These are phyloP conservation scores for Gonapodya sp. DNA, from an alignment of 192 early-diverging fungal genomes.

Conservation along the genomic window DNA sequence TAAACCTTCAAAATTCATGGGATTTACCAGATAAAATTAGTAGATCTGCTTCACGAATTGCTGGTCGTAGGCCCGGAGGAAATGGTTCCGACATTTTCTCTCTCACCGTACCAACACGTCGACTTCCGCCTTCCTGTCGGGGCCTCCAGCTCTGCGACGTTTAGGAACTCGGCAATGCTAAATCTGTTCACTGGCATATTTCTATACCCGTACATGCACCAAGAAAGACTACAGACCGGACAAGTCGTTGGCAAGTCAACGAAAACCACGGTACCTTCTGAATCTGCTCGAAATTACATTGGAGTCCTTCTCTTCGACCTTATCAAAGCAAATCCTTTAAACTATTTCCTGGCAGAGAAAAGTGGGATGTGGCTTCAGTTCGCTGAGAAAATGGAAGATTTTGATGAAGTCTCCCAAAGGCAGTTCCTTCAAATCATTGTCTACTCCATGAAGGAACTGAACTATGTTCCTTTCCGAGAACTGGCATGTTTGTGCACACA, in stretches of 20 bases:
- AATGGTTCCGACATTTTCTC: background rate
- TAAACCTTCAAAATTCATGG: no score
- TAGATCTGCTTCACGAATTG: background rate
- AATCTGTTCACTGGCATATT: background rate
- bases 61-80: background rate
- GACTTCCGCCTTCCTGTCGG: background rate
- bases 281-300: background rate
- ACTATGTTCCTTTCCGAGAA: slow-evolving; percentile 2
- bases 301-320: background rate
- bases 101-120: background rate
- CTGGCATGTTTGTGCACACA: slow-evolving; percentile 7
- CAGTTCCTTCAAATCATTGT: background rate
- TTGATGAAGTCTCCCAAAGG: background rate
- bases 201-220: background rate
- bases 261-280: background rate
- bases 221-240: background rate
- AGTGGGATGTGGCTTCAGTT: background rate
- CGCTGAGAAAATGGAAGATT: background rate
- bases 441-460: background rate
- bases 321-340: background rate
- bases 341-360: background rate
- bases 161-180: background rate
- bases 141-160: background rate
- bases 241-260: background rate
- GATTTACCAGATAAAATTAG: background rate